phyloP scores from a whole-genome alignment of 148 eudicot species.

The Fagopyrum tataricum region DNA sequence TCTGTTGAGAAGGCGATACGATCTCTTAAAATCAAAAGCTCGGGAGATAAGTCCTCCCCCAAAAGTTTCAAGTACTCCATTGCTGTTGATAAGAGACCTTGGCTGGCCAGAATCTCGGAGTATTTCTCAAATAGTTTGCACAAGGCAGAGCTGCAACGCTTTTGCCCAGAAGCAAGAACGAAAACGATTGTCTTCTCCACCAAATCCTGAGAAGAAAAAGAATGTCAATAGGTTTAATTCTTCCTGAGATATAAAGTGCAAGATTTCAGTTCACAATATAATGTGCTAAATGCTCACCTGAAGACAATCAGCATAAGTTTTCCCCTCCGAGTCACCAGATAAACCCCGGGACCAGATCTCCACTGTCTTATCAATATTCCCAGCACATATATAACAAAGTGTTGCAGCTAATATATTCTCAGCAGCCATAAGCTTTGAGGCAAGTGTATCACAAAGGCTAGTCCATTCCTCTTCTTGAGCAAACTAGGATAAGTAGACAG shows the following conservation, averaged over 20 bases:
- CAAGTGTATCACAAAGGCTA: conserved; percentile 75
- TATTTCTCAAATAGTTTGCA: conserved; percentile 93
- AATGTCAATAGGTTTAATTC: neutral
- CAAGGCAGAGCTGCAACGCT: conserved; percentile 75
- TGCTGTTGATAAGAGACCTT: conserved; percentile 86
- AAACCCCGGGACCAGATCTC: conserved; percentile 81
- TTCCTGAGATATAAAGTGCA: neutral
- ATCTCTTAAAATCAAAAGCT: conserved; percentile 75
- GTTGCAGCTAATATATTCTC: conserved; percentile 85
- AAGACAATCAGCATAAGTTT: conserved; percentile 79
- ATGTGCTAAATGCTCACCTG: conserved; percentile 43
- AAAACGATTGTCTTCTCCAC: conserved; percentile 96
- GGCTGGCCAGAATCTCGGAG: conserved; percentile 96
- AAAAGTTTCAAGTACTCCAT: conserved; percentile 81
- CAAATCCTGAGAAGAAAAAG: conserved; percentile 49
- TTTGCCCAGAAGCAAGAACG: conserved; percentile 92
- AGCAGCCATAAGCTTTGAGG: conserved; percentile 69
- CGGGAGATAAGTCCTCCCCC: conserved; percentile 88
- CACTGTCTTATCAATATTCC: conserved; percentile 86
- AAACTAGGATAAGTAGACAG: conserved; percentile 42
- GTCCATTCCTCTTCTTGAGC: conserved; percentile 90
- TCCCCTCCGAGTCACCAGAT: conserved; percentile 53
- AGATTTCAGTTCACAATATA: neutral
- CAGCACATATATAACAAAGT: conserved; percentile 91
- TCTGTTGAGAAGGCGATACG: conserved; percentile 69